These are phyloP conservation scores for Sarocladium strictum DNA, from an alignment of 2,329 filamentous ascomycete genomes.

Conservation along the genomic window DNA sequence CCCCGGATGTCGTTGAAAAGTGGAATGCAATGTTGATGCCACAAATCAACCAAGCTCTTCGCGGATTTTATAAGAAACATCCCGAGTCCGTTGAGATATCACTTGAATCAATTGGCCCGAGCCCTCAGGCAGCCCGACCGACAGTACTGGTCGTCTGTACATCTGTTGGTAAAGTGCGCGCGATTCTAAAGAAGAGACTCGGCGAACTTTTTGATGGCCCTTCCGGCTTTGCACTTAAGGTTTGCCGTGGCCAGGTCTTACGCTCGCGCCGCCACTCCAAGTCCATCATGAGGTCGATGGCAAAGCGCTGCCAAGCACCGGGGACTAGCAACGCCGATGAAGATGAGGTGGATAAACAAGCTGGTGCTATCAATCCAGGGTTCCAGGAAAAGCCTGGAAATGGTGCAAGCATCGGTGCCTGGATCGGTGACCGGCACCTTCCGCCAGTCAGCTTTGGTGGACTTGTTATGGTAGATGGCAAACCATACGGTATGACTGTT, in stretches of 20 bases:
- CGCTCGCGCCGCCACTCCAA: constrained; percentile 47
- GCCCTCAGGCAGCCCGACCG: constrained; percentile 57
- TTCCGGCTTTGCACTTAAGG: constrained; percentile 59
- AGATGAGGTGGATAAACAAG: constrained; percentile 25
- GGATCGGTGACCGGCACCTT: constrained; percentile 76
- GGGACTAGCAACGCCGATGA: constrained; percentile 22
- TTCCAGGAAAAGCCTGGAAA: constrained; percentile 76
- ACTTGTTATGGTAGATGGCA: constrained; percentile 75
- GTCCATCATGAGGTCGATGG: constrained; percentile 25
- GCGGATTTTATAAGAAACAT: constrained; percentile 65
- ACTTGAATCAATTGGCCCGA: constrained; percentile 67
- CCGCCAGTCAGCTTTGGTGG: constrained; percentile 90
- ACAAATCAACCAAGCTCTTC: constrained; percentile 65
- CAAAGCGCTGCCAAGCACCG: constrained; percentile 22
- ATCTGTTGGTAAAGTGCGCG: constrained; percentile 66
- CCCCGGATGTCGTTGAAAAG: constrained; percentile 57
- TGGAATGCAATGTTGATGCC: constrained; percentile 70
- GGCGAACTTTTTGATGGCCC: constrained; percentile 58
- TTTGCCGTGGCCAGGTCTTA: constrained; percentile 63
- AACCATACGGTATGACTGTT: constrained; percentile 89
- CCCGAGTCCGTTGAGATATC: constrained; percentile 75
- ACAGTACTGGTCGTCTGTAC: constrained; percentile 74
- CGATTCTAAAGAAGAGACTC: constrained; percentile 64
- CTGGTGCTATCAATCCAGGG: constrained; percentile 57
- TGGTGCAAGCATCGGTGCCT: constrained; percentile 90